Conservation (phyloP, 768 basidiomycete species). For the Suillus discolor region DNA sequence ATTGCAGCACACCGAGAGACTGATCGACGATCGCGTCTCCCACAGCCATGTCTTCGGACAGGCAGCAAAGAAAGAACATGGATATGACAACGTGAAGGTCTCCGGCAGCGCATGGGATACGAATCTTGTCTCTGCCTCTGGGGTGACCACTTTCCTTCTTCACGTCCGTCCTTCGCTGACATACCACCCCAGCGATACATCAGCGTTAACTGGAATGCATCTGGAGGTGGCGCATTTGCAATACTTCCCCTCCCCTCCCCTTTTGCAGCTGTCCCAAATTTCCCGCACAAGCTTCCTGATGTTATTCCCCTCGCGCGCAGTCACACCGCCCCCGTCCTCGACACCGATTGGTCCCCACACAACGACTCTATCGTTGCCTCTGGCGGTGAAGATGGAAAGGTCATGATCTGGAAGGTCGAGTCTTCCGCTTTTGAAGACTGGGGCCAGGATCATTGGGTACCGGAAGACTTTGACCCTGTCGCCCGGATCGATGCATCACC, state of each 20-base stretch:
- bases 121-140: slow-evolving; percentile 85
- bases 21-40: slow-evolving; percentile 9
- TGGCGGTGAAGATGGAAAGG: slow-evolving; percentile 92
- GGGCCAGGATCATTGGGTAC: slow-evolving; percentile 81
- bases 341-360: slow-evolving; percentile 97
- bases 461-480: slow-evolving; percentile 85
- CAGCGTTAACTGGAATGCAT: slow-evolving; percentile 92
- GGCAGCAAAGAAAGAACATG: slow-evolving; percentile 80
- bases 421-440: slow-evolving; percentile 74
- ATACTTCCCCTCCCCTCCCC: slow-evolving; percentile 85
- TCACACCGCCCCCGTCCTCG: slow-evolving; percentile 82
- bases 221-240: slow-evolving; percentile 93
- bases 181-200: slow-evolving; percentile 65
- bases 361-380: slow-evolving; percentile 90
- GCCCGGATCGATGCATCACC: slow-evolving; percentile 74
- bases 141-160: slow-evolving; percentile 47
- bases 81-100: slow-evolving; percentile 81
- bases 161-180: slow-evolving; percentile 10
- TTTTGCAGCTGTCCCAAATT: slow-evolving; percentile 50
- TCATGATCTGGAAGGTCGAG: slow-evolving; percentile 89
- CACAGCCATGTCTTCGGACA: slow-evolving; percentile 91
- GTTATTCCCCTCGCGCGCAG: slow-evolving; percentile 89
- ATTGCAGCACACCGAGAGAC: slow-evolving; percentile 9
- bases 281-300: slow-evolving; percentile 87
- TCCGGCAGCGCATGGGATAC: slow-evolving; percentile 96